These are phyloP conservation scores for Macrolepiota albuminosa DNA, from an alignment of 768 basidiomycete genomes.

Conservation along the genomic window DNA sequence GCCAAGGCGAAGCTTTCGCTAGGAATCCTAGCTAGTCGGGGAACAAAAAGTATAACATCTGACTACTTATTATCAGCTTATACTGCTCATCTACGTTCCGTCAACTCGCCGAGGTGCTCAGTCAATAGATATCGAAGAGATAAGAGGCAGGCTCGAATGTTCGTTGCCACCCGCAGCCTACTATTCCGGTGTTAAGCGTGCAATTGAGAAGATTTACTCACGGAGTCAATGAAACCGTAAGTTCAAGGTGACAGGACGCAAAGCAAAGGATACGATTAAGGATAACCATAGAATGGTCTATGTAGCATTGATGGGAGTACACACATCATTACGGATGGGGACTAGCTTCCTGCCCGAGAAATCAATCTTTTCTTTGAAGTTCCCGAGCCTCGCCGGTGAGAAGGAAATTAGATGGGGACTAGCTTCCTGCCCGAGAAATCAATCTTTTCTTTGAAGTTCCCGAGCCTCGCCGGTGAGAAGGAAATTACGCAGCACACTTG, in stretches of 20 bases:
- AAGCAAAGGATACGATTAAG: constrained; percentile 12
- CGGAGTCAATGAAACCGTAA: background rate
- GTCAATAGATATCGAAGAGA: background rate
- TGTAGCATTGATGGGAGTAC: constrained; percentile 8
- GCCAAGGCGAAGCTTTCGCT: constrained; percentile 40
- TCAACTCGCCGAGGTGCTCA: background rate
- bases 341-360: constrained; percentile 8
- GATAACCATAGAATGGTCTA: constrained; percentile 11
- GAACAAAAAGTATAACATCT: background rate
- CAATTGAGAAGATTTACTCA: background rate
- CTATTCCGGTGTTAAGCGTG: background rate
- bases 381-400: constrained; percentile 1
- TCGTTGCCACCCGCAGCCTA: background rate
- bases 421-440: constrained; percentile 6
- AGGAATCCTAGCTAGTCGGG: constrained; percentile 30
- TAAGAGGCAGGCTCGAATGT: background rate
- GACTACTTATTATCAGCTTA: background rate
- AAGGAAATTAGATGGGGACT: constrained; percentile 7
- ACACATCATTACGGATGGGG: constrained; percentile 13
- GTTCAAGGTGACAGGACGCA: background rate
- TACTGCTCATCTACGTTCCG: background rate
- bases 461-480: constrained; percentile 1
- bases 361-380: background rate
- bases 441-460: background rate
- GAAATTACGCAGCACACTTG: constrained; percentile 8